A percentile compares a stretch with the other conserved stretches of the same genome.
Conservation (phyloP, 768 basidiomycete species). For the Boletus huronensis region DNA sequence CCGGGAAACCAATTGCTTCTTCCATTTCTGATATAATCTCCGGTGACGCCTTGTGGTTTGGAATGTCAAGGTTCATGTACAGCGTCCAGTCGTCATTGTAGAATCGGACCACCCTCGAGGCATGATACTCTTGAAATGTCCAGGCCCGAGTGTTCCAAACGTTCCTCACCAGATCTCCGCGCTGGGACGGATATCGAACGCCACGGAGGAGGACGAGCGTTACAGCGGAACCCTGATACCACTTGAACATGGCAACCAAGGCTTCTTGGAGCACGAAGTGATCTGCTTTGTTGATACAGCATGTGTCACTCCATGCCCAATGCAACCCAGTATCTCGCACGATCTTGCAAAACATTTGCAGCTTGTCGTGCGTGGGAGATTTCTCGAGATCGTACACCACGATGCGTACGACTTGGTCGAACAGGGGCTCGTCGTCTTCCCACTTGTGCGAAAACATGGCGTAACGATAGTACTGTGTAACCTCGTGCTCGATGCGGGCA, state of each 20-base stretch:
- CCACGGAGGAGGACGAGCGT: neutral
- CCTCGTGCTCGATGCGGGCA: neutral
- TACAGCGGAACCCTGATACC: neutral
- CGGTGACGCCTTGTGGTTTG: neutral
- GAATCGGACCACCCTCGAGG: neutral
- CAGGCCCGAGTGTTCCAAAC: neutral
- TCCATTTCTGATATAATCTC: neutral
- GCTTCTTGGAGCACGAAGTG: neutral
- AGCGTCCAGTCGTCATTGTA: neutral
- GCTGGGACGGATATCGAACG: neutral
- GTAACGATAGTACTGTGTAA: neutral
- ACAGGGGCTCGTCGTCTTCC: slow-evolving; percentile 1
- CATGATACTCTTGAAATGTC: neutral
- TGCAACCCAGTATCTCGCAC: neutral
- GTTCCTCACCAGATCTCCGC: neutral
- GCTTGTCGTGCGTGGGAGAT: neutral
- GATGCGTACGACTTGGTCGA: neutral
- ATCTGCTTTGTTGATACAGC: neutral
- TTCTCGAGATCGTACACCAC: slow-evolving; percentile 3
- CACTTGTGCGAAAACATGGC: slow-evolving; percentile 8
- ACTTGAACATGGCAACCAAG: neutral
- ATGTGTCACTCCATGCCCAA: neutral
- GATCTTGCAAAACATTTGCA: neutral
- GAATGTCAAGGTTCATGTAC: neutral
- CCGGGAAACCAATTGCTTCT: neutral